These are phyloP conservation scores for Emergomyces africanus DNA, from an alignment of 2,329 filamentous ascomycete species.

Conservation along the genomic window DNA sequence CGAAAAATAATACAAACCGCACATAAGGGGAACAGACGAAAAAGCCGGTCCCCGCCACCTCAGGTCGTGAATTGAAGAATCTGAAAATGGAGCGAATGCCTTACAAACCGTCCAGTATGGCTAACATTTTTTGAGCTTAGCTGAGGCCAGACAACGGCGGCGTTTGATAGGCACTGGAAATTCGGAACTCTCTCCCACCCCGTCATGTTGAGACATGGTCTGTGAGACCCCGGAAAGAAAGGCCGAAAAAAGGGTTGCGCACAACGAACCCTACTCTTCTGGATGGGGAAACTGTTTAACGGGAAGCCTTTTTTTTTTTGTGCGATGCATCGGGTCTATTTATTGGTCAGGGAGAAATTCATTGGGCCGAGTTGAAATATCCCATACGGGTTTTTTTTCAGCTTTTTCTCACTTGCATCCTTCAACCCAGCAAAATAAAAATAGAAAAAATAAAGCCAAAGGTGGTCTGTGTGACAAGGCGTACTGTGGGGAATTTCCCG, in stretches of 20 bases:
- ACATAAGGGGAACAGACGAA: neutral
- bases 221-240: neutral
- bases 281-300: neutral
- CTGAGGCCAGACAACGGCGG: neutral
- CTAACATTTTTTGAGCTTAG: neutral
- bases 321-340: neutral
- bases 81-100: neutral
- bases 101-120: neutral
- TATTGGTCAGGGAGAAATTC: neutral
- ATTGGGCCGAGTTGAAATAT: neutral
- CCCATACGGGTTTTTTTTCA: neutral
- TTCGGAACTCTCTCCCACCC: neutral
- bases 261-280: neutral
- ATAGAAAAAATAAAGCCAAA: too few species aligned
- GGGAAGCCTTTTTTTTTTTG: neutral
- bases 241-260: neutral
- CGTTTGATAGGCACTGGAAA: neutral
- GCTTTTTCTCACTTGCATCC: neutral
- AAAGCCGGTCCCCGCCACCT: neutral
- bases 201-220: neutral
- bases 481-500: too few species aligned
- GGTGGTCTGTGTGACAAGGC: neutral
- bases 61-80: neutral
- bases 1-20: neutral
- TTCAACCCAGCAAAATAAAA: too few species aligned